Conservation (phyloP, 768 basidiomycete species). For the Tulasnella sp. region DNA sequence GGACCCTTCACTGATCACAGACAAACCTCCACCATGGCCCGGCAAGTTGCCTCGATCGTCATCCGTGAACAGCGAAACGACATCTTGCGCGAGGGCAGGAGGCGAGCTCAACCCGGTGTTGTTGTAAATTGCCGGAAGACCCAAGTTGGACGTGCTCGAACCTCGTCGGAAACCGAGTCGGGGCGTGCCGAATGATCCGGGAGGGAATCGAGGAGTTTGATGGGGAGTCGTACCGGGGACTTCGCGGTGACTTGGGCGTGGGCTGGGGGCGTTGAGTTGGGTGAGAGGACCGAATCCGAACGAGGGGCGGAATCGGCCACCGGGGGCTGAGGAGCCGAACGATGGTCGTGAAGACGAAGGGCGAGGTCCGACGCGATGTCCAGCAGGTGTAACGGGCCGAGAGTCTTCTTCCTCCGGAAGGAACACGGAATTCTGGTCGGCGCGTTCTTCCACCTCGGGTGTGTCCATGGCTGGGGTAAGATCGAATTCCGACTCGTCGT, state of each 20-base stretch:
- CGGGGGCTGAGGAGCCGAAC: neutral
- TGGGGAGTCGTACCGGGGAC: neutral
- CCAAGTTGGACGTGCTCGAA: slow-evolving; percentile 1
- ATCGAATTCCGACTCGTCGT: slow-evolving; percentile 32
- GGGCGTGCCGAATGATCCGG: neutral
- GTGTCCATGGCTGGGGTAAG: slow-evolving; percentile 27
- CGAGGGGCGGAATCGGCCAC: neutral
- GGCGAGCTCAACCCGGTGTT: slow-evolving; percentile 19
- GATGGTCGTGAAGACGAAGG: neutral
- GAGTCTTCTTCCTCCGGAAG: slow-evolving; percentile 5
- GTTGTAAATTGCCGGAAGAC: slow-evolving; percentile 19
- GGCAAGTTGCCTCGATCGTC: neutral
- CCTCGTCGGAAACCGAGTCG: neutral
- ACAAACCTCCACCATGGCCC: neutral
- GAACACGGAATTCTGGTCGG: slow-evolving; percentile 14
- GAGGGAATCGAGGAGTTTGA: neutral
- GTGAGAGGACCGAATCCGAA: slow-evolving; percentile 3
- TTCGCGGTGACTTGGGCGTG: neutral
- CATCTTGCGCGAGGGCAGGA: slow-evolving; percentile 4
- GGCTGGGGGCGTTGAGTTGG: neutral
- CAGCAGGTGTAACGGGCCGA: slow-evolving; percentile 8
- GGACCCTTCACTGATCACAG: slow-evolving; percentile 8
- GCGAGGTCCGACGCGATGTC: neutral
- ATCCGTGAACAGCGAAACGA: neutral
- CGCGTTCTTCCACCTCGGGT: slow-evolving; percentile 2